phyloP scores from a whole-genome alignment of 495 filamentous ascomycete genomes.

The Apodospora peruviana region DNA sequence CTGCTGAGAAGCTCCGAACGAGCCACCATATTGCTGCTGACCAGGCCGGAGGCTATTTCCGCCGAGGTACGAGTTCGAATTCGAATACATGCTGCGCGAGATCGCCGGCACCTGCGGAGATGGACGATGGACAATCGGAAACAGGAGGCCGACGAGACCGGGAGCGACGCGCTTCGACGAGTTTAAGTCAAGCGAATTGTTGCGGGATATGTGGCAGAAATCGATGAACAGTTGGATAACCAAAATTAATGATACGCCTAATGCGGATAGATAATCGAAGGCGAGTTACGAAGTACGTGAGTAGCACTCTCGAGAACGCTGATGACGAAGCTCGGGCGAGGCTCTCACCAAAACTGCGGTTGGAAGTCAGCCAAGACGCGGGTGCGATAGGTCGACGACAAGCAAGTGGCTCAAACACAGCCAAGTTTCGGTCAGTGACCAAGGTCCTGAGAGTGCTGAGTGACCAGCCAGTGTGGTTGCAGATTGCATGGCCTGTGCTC shows the following conservation, averaged over 20 bases:
- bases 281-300: background rate
- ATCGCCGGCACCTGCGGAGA: slow-evolving; percentile 2
- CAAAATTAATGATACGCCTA: background rate
- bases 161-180: background rate
- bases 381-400: too few species aligned
- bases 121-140: background rate
- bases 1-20: slow-evolving; percentile 36
- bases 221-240: background rate
- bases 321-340: slow-evolving; percentile 19
- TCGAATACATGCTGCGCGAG: slow-evolving; percentile 68
- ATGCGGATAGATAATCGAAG: background rate
- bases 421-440: too few species aligned
- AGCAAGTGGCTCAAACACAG: too few species aligned
- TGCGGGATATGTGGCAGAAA: background rate
- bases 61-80: slow-evolving; percentile 77
- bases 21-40: slow-evolving; percentile 55
- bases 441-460: too few species aligned
- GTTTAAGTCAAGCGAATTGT: background rate
- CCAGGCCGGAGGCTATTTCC: slow-evolving; percentile 71
- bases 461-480: too few species aligned
- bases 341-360: slow-evolving; percentile 5
- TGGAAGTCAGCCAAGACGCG: too few species aligned
- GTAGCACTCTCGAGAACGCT: background rate
- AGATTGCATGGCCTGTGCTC: too few species aligned
- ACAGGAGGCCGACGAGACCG: background rate